These are phyloP conservation scores for Panicum hallii DNA, from an alignment of 202 grass and related monocot genomes.

Conservation along the genomic window DNA sequence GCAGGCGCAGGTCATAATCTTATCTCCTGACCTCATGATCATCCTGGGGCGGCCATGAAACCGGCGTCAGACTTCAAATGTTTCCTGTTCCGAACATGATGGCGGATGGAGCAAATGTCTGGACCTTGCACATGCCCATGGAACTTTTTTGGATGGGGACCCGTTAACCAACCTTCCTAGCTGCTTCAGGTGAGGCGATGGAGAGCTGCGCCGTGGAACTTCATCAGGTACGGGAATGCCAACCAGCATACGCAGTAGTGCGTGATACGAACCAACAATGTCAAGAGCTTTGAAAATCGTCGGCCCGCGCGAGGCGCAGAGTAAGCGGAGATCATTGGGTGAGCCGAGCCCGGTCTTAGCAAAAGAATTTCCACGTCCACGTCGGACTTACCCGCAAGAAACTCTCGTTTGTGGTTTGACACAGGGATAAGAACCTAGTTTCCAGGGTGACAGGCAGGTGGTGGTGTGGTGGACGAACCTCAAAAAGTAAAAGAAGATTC, in stretches of 20 bases:
- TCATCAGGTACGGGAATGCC: not conserved
- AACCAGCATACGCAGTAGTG: not conserved
- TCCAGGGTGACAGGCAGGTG: not conserved
- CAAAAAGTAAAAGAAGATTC: conserved; percentile 16
- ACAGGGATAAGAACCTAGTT: not conserved
- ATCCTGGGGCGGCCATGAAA: not conserved
- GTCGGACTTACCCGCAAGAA: conserved; percentile 45
- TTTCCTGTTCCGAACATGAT: conserved; percentile 10
- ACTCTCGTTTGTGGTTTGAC: conserved; percentile 29
- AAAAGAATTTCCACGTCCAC: conserved; percentile 6
- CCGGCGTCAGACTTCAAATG: conserved; percentile 22
- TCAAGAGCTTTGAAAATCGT: not conserved
- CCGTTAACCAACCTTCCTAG: not conserved
- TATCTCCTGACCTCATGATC: conserved; percentile 8
- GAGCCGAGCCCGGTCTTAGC: not conserved
- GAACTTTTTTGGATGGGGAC: conserved; percentile 3
- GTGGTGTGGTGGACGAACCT: not conserved
- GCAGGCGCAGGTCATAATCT: conserved; percentile 2
- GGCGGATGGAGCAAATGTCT: conserved; percentile 30
- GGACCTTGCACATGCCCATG: not conserved
- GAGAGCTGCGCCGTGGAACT: not conserved
- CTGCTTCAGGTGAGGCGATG: not conserved
- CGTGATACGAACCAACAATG: not conserved
- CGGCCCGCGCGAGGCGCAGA: not conserved
- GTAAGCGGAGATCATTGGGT: not conserved